A percentile compares a stretch with the other conserved stretches of the same genome.
phyloP scores from a whole-genome alignment of 2,329 filamentous ascomycete species.

The Fusarium phyllophilum region DNA sequence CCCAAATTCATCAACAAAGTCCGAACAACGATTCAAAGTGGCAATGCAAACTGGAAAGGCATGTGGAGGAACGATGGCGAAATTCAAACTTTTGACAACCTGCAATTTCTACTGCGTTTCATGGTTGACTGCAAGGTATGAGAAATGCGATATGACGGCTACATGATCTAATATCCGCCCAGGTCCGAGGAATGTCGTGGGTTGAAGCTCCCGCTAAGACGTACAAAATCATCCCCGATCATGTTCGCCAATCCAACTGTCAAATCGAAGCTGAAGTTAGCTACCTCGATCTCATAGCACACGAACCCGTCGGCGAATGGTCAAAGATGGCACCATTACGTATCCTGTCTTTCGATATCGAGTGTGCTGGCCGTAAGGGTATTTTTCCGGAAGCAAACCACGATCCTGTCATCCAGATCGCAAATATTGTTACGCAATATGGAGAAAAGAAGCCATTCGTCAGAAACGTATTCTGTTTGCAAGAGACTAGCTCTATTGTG shows the following conservation, averaged over 20 bases:
- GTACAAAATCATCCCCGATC: conserved; percentile 74
- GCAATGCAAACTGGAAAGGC: conserved; percentile 86
- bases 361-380: conserved; percentile 96
- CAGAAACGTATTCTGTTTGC: conserved; percentile 94
- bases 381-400: conserved; percentile 93
- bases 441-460: conserved; percentile 97
- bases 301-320: conserved; percentile 92
- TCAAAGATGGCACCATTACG: conserved; percentile 96
- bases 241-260: conserved; percentile 85
- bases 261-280: conserved; percentile 93
- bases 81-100: conserved; percentile 92
- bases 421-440: conserved; percentile 92
- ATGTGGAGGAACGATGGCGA: conserved; percentile 81
- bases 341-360: conserved; percentile 96
- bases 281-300: conserved; percentile 85
- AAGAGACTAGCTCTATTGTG: conserved; percentile 91
- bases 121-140: conserved; percentile 94
- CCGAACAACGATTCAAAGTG: conserved; percentile 77
- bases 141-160: no score
- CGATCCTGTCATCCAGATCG: conserved; percentile 97
- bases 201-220: conserved; percentile 82
- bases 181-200: conserved; percentile 97
- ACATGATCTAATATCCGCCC: conserved; percentile 28
- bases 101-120: conserved; percentile 93
- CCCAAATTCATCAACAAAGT: conserved; percentile 84